These are phyloP conservation scores for Allomyces macrogynus DNA, from an alignment of 192 early-diverging fungal species.

Conservation along the genomic window DNA sequence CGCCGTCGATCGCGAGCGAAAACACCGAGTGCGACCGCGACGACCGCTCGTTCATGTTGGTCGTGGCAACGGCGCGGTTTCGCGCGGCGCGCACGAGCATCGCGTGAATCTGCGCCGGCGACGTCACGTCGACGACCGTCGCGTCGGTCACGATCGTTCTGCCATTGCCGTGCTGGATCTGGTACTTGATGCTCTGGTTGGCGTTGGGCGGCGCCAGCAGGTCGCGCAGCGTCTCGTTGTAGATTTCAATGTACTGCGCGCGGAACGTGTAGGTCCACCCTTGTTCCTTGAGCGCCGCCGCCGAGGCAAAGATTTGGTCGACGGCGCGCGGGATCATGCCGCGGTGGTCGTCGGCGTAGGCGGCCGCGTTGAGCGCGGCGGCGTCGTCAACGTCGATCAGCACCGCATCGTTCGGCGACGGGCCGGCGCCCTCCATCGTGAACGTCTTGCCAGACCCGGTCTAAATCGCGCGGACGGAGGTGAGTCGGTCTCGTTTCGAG, in stretches of 20 bases:
- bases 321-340: slow-evolving; percentile 95
- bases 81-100: slow-evolving; percentile 53
- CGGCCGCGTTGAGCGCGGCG: slow-evolving; percentile 4
- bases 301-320: slow-evolving; percentile 61
- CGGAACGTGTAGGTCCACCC: slow-evolving; percentile 74
- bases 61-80: slow-evolving; percentile 78
- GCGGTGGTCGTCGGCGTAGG: slow-evolving; percentile 14
- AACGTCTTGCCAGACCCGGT: slow-evolving; percentile 83
- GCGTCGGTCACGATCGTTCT: background rate
- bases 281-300: slow-evolving; percentile 44
- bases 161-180: background rate
- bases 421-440: slow-evolving; percentile 51
- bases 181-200: background rate
- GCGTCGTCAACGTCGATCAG: slow-evolving; percentile 1
- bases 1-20: slow-evolving; percentile 54
- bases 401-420: background rate
- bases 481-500: too few species aligned
- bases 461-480: slow-evolving; percentile 1
- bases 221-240: slow-evolving; percentile 83
- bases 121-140: slow-evolving; percentile 37
- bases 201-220: slow-evolving; percentile 23
- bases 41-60: slow-evolving; percentile 79
- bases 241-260: slow-evolving; percentile 86
- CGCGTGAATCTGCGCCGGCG: slow-evolving; percentile 46
- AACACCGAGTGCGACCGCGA: slow-evolving; percentile 90